A percentile compares a stretch with the other conserved stretches of the same genome.
Conservation (phyloP, 2,329 filamentous ascomycete species). For the Apiospora arundinis region DNA sequence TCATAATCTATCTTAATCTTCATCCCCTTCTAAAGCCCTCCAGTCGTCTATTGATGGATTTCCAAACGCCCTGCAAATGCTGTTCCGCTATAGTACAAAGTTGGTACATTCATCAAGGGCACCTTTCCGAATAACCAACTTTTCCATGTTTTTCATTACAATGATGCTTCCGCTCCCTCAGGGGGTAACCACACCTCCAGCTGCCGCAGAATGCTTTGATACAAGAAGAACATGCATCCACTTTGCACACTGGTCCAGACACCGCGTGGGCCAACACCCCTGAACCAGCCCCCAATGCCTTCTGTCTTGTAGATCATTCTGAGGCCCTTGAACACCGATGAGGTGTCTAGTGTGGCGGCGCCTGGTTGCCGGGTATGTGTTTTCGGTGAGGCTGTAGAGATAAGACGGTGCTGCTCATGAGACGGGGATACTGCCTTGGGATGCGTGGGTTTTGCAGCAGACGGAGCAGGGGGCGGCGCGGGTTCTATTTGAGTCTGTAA, state of each 20-base stretch:
- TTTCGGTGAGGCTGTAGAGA: constrained; percentile 89
- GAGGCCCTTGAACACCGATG: constrained; percentile 84
- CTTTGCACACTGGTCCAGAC: constrained; percentile 99
- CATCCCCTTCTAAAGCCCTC: constrained; percentile 17
- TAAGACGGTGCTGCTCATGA: constrained; percentile 69
- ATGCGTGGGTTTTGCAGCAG: constrained; percentile 32
- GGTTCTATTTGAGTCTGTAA: constrained; percentile 86
- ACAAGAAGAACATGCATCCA: constrained; percentile 94
- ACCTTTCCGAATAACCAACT: too few species aligned
- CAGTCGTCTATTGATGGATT: constrained; percentile 17
- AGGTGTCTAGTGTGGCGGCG: constrained; percentile 82
- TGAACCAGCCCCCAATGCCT: constrained; percentile 88
- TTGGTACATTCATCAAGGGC: constrained; percentile 29
- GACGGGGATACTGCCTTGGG: constrained; percentile 38
- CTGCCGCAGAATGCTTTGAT: constrained; percentile 83
- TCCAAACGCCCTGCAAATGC: constrained; percentile 42
- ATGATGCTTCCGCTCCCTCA: constrained; percentile 39
- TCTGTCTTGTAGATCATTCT: constrained; percentile 89
- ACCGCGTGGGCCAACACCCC: constrained; percentile 88
- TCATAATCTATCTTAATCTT: constrained; percentile 31
- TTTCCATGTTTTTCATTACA: constrained; percentile 27
- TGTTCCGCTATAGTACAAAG: constrained; percentile 30
- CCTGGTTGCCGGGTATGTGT: constrained; percentile 82
- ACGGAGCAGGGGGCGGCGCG: constrained; percentile 35
- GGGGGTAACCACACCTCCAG: constrained; percentile 63